These are phyloP conservation scores for Barbatosphaeria neglecta DNA, from an alignment of 495 filamentous ascomycete genomes.

Conservation along the genomic window DNA sequence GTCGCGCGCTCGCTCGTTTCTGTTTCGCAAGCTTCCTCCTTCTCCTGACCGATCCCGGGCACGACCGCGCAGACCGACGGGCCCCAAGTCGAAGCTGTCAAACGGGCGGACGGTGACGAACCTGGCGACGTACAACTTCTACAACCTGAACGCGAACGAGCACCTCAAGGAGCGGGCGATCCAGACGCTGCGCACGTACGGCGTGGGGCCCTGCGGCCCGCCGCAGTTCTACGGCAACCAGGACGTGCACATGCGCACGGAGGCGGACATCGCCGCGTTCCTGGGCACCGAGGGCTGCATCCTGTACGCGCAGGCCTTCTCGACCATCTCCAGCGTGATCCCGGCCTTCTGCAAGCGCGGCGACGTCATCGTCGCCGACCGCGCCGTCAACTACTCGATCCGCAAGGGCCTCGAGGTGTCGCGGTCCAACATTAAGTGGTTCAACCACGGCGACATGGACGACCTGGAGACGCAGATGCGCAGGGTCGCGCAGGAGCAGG, in stretches of 20 bases:
- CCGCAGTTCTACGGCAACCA: slow-evolving; percentile 98
- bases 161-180: slow-evolving; percentile 89
- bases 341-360: slow-evolving; percentile 94
- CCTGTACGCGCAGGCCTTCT: slow-evolving; percentile 90
- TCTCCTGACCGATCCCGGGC: too few species aligned
- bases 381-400: slow-evolving; percentile 85
- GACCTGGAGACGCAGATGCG: slow-evolving; percentile 80
- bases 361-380: slow-evolving; percentile 97
- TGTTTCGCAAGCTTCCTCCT: too few species aligned
- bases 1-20: too few species aligned
- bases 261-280: slow-evolving; percentile 84
- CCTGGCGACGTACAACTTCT: slow-evolving; percentile 89
- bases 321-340: slow-evolving; percentile 86
- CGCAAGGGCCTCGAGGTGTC: slow-evolving; percentile 90
- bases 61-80: slow-evolving; percentile 71
- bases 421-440: slow-evolving; percentile 82
- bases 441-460: slow-evolving; percentile 91
- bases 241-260: slow-evolving; percentile 94
- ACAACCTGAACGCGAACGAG: slow-evolving; percentile 89
- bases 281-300: slow-evolving; percentile 81
- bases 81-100: slow-evolving; percentile 76
- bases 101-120: slow-evolving; percentile 87
- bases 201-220: slow-evolving; percentile 90
- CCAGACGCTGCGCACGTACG: slow-evolving; percentile 84
- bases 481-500: slow-evolving; percentile 77